phyloP scores from a whole-genome alignment of 2,329 filamentous ascomycete genomes.

The Beauveria sp. region DNA sequence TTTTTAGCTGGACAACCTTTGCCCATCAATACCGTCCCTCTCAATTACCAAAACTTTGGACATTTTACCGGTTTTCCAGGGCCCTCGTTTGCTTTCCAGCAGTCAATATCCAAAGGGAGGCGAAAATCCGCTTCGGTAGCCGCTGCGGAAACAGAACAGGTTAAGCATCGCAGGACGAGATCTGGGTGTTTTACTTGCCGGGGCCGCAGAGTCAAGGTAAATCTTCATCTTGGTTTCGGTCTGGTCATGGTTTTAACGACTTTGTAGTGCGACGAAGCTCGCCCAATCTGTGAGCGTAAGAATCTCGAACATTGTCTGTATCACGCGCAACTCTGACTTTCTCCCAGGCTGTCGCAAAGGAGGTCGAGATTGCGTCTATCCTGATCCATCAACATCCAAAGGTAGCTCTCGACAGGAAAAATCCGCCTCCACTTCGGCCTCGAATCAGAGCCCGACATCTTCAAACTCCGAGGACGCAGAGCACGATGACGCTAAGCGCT shows the following conservation, averaged over 20 bases:
- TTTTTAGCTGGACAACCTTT: constrained; percentile 21
- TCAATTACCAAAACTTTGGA: constrained; percentile 36
- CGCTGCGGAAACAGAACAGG: constrained; percentile 52
- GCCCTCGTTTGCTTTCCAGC: constrained; percentile 38
- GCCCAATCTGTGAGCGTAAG: constrained; percentile 76
- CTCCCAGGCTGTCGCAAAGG: constrained; percentile 78
- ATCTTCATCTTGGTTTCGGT: constrained; percentile 11
- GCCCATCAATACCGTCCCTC: constrained; percentile 17
- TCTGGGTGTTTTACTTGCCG: constrained; percentile 93
- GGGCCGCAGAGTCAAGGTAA: constrained; percentile 74
- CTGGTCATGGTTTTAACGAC: constrained; percentile 10
- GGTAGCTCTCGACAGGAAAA: constrained; percentile 26
- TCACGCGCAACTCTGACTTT: constrained; percentile 21
- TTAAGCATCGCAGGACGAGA: constrained; percentile 88
- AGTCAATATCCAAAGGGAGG: constrained; percentile 41
- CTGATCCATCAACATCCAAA: constrained; percentile 53
- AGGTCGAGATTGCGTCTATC: constrained; percentile 83
- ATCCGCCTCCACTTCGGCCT: constrained; percentile 29
- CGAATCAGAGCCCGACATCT: constrained; percentile 40
- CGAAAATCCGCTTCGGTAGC: constrained; percentile 36
- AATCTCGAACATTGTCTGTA: constrained; percentile 3
- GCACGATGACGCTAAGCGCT: constrained; percentile 19
- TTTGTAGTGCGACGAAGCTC: constrained; percentile 79
- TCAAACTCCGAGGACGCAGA: constrained; percentile 44
- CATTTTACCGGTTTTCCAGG: constrained; percentile 46